phyloP scores from a whole-genome alignment of 2,329 filamentous ascomycete species.

The Diplodia mutila region DNA sequence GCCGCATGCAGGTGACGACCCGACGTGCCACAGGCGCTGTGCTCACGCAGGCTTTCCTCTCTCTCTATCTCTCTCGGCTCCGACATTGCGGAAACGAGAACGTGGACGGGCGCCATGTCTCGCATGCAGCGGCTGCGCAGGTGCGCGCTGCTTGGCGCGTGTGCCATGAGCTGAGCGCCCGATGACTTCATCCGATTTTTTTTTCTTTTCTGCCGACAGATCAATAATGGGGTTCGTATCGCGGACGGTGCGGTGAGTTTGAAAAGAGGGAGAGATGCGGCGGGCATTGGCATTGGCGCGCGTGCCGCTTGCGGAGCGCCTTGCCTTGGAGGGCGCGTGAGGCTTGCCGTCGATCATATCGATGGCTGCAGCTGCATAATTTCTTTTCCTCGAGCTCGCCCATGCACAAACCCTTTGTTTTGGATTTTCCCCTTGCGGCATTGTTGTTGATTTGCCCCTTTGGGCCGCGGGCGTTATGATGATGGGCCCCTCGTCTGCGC shows the following conservation, averaged over 20 bases:
- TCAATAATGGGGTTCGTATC: background rate
- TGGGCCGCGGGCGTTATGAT: background rate
- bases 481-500: background rate
- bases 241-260: constrained; percentile 12
- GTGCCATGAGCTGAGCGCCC: background rate
- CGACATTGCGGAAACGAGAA: constrained; percentile 7
- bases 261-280: background rate
- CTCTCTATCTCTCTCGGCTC: constrained; percentile 13
- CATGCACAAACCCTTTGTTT: constrained; percentile 7
- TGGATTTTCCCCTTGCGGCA: background rate
- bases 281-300: background rate
- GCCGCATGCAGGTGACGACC: constrained; percentile 1
- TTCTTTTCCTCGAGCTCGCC: background rate
- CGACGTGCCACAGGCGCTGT: constrained; percentile 6
- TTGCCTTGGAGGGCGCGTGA: constrained; percentile 13
- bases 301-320: background rate
- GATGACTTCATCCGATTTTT: constrained; percentile 13
- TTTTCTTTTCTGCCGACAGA: background rate
- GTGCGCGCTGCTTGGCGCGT: background rate
- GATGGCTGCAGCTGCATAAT: constrained; percentile 15
- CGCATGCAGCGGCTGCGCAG: background rate
- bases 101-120: constrained; percentile 9
- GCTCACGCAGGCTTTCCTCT: background rate
- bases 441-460: background rate
- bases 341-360: constrained; percentile 12